Evolutionary conservation across 768 basidiomycete species (phyloP).

Genomic region (Hygrophorus russula): DNA sequence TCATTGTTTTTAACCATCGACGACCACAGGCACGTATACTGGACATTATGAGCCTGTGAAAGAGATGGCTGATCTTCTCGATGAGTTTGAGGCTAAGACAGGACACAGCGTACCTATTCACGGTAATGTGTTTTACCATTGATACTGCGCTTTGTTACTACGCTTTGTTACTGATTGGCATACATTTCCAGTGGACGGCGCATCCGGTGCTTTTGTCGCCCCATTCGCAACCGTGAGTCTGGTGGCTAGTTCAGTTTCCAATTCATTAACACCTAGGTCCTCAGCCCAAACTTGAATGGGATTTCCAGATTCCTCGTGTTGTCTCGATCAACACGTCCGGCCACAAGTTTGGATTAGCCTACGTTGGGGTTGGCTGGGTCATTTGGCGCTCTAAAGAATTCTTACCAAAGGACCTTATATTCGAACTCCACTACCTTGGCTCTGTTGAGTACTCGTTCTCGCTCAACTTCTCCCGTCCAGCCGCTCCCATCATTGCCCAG

Average conservation of each 20-base stretch:
- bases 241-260: constrained; percentile 17
- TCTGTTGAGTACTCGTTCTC: constrained; percentile 69
- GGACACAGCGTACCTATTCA: constrained; percentile 56
- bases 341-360: constrained; percentile 12
- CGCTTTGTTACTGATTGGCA: constrained; percentile 30
- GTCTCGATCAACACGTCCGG: constrained; percentile 45
- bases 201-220: constrained; percentile 57
- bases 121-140: constrained; percentile 42
- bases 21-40: constrained; percentile 39
- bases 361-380: constrained; percentile 59
- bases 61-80: constrained; percentile 68
- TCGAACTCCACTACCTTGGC: constrained; percentile 51
- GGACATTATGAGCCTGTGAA: constrained; percentile 74
- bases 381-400: constrained; percentile 54
- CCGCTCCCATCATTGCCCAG: constrained; percentile 52
- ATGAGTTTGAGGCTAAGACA: constrained; percentile 51
- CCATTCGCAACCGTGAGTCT: constrained; percentile 38
- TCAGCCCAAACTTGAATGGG: constrained; percentile 51
- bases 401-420: constrained; percentile 62
- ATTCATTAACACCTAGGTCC: constrained; percentile 18
- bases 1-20: constrained; percentile 36
- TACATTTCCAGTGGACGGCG: constrained; percentile 43
- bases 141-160: constrained; percentile 23
- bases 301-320: constrained; percentile 52
- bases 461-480: constrained; percentile 51